Percentiles rank a stretch among this genome's conserved stretches.
These are phyloP conservation scores for Marsdenia floribunda DNA, from an alignment of 257 asterid species.

Conservation along the genomic window DNA sequence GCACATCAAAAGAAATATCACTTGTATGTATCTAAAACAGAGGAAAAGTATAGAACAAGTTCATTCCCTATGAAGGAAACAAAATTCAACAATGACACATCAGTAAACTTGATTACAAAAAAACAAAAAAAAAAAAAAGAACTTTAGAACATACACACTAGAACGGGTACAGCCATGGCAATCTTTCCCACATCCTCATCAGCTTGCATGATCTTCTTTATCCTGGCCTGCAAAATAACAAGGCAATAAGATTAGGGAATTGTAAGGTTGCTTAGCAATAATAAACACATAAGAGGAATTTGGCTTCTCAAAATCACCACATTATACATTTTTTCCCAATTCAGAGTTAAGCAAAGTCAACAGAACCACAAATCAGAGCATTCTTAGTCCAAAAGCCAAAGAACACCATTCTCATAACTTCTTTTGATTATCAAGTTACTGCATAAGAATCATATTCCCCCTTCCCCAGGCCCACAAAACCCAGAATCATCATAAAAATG, in stretches of 20 bases:
- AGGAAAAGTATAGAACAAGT: slow-evolving; percentile 3
- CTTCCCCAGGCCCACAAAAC: neutral
- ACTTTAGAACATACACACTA: slow-evolving; percentile 54
- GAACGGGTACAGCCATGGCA: slow-evolving; percentile 93
- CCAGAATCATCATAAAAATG: neutral
- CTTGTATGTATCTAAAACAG: slow-evolving; percentile 10
- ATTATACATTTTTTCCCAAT: neutral
- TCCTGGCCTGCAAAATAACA: slow-evolving; percentile 54
- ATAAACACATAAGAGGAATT: neutral
- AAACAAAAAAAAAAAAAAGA: neutral
- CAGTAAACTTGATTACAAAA: neutral
- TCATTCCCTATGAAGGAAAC: neutral
- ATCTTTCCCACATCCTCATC: slow-evolving; percentile 98
- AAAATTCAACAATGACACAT: neutral
- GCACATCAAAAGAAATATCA: slow-evolving; percentile 25
- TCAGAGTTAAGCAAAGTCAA: neutral
- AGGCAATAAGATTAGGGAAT: neutral
- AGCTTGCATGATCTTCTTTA: slow-evolving; percentile 94
- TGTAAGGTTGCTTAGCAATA: neutral
- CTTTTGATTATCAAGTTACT: too few relatives aligned
- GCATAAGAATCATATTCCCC: neutral
- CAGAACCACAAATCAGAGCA: neutral
- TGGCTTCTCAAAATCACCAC: neutral
- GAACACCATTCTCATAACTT: too few relatives aligned
- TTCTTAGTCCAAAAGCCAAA: too few relatives aligned